Percentiles rank a stretch among this genome's conserved stretches.
Evolutionary conservation across 164 flowering plant genomes (phyloP).

Genomic region (Echeveria elegans): DNA sequence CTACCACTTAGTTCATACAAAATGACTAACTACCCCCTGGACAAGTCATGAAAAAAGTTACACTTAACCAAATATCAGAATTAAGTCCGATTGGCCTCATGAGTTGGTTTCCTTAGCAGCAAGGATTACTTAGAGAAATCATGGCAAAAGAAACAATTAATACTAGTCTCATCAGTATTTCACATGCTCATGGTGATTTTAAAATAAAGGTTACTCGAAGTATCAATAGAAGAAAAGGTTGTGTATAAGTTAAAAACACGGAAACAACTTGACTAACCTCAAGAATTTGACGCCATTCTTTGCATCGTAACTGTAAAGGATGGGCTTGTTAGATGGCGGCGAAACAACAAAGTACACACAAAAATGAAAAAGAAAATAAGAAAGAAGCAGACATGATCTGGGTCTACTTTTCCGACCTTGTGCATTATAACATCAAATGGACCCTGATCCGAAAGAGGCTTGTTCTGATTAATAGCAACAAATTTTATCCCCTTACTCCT

Average conservation of each 20-base stretch:
- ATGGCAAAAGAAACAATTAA: neutral
- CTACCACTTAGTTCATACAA: neutral
- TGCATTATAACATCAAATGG: slow-evolving; percentile 12
- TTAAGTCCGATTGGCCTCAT: neutral
- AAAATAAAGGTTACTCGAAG: neutral
- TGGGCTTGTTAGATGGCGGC: neutral
- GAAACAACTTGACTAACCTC: neutral
- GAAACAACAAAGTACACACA: neutral
- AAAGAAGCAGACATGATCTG: neutral
- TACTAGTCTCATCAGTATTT: neutral
- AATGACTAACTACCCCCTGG: neutral
- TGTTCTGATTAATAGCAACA: slow-evolving; percentile 12
- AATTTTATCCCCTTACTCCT: slow-evolving; percentile 13
- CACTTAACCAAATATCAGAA: neutral
- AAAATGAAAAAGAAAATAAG: neutral
- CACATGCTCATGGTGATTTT: neutral
- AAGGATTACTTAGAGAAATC: neutral
- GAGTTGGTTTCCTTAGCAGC: neutral
- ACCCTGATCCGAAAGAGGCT: slow-evolving; percentile 12
- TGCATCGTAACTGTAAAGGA: neutral
- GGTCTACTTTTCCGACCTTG: neutral
- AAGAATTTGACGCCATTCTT: slow-evolving; percentile 1
- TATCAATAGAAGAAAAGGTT: no score
- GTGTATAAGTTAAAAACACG: neutral
- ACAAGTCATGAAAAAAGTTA: neutral